A percentile compares a stretch with the other conserved stretches of the same genome.
phyloP scores from a whole-genome alignment of 495 filamentous ascomycete species.

The Aspergillus egyptiacus region DNA sequence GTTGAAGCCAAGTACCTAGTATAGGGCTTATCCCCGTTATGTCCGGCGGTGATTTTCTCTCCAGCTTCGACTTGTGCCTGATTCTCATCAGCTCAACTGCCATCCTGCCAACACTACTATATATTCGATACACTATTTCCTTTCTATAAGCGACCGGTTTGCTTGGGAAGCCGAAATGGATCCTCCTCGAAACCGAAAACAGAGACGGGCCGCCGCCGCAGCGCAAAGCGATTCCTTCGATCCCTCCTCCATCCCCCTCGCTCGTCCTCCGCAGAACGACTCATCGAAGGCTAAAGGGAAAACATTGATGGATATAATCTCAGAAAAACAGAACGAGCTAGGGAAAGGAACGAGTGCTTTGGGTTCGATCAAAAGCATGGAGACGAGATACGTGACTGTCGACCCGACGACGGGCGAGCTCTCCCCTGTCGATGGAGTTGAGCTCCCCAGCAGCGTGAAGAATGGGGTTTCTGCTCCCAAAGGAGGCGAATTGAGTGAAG shows the following conservation, averaged over 20 bases:
- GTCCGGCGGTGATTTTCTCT: constrained; percentile 12
- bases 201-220: constrained; percentile 33
- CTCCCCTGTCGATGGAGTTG: constrained; percentile 24
- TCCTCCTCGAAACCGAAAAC: constrained; percentile 42
- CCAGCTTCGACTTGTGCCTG: not conserved
- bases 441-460: constrained; percentile 13
- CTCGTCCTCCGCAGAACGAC: constrained; percentile 28
- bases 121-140: not conserved
- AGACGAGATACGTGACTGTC: constrained; percentile 36
- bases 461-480: constrained; percentile 14
- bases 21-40: constrained; percentile 19
- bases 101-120: too few species aligned
- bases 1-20: too few species aligned
- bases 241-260: constrained; percentile 31
- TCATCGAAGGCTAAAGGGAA: constrained; percentile 28
- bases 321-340: constrained; percentile 41
- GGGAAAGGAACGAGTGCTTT: constrained; percentile 5
- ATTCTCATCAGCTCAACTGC: not conserved
- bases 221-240: constrained; percentile 10
- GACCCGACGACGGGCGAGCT: constrained; percentile 31
- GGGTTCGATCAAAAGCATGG: constrained; percentile 7
- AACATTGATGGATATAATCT: constrained; percentile 47
- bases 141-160: too few species aligned
- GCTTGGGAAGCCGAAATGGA: constrained; percentile 21
- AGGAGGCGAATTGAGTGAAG: constrained; percentile 4